These are phyloP conservation scores for Mycogone perniciosa DNA, from an alignment of 2,329 filamentous ascomycete species.

Conservation along the genomic window DNA sequence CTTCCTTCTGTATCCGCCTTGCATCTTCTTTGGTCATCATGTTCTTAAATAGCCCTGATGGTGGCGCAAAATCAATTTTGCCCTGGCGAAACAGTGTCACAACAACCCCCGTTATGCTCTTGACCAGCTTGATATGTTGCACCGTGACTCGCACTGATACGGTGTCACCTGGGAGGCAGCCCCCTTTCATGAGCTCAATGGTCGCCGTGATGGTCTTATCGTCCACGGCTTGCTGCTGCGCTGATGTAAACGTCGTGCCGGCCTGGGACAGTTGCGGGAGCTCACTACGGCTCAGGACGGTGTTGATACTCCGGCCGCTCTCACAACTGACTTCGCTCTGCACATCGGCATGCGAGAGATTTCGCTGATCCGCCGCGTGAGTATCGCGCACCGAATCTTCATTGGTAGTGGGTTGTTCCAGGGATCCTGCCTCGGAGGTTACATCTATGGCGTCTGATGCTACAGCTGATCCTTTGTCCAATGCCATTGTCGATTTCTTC, in stretches of 20 bases:
- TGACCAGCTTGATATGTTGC: conserved; percentile 81
- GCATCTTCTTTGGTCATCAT: conserved; percentile 56
- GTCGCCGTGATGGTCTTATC: conserved; percentile 81
- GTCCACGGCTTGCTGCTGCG: conserved; percentile 41
- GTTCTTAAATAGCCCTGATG: conserved; percentile 42
- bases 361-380: conserved; percentile 28
- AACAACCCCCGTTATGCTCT: conserved; percentile 88
- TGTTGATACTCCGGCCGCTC: conserved; percentile 62
- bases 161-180: conserved; percentile 78
- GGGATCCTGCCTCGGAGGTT: conserved; percentile 30
- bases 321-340: conserved; percentile 66
- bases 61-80: conserved; percentile 72
- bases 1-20: conserved; percentile 67
- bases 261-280: conserved; percentile 31
- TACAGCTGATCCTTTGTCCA: conserved; percentile 40
- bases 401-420: conserved; percentile 34
- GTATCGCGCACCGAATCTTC: conserved; percentile 36
- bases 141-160: conserved; percentile 75
- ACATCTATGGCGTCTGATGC: conserved; percentile 34
- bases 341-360: conserved; percentile 44
- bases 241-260: conserved; percentile 24
- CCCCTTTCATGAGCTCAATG: conserved; percentile 74
- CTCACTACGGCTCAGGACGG: conserved; percentile 49
- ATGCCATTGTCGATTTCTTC: conserved; percentile 44
- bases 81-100: conserved; percentile 88